These are phyloP conservation scores for Physaria fendleri DNA, from an alignment of 345 rosid genomes.

Conservation along the genomic window DNA sequence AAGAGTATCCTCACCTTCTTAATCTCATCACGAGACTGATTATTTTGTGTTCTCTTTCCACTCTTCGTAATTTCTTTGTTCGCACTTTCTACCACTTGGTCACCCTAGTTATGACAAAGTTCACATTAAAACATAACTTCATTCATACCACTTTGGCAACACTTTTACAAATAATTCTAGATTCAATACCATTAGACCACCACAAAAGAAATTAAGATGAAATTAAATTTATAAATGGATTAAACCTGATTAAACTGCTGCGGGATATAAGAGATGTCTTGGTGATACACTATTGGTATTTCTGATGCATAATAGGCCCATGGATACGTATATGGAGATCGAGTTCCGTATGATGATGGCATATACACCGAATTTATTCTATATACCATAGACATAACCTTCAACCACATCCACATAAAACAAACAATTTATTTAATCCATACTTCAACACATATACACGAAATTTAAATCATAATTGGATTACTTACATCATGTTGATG, in stretches of 20 bases:
- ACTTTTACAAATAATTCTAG: too few species aligned
- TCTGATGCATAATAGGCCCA: conserved; percentile 12
- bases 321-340: conserved; percentile 12
- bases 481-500: not conserved
- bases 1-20: too few species aligned
- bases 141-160: too few species aligned
- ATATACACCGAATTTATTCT: not conserved
- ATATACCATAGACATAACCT: conserved; percentile 13
- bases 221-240: not conserved
- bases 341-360: conserved; percentile 8
- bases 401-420: not conserved
- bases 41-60: too few species aligned
- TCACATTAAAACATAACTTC: too few species aligned
- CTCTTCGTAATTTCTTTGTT: too few species aligned
- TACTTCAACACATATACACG: not conserved
- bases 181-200: too few species aligned
- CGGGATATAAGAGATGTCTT: not conserved
- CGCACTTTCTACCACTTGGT: too few species aligned
- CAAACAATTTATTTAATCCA: not conserved
- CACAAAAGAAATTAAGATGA: not conserved
- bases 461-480: not conserved
- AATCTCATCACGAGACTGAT: too few species aligned
- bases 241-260: conserved; percentile 14
- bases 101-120: too few species aligned
- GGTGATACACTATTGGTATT: not conserved